Evolutionary conservation across 2,329 filamentous ascomycete genomes (phyloP).

Genomic region (Paecilomyces variotii): DNA sequence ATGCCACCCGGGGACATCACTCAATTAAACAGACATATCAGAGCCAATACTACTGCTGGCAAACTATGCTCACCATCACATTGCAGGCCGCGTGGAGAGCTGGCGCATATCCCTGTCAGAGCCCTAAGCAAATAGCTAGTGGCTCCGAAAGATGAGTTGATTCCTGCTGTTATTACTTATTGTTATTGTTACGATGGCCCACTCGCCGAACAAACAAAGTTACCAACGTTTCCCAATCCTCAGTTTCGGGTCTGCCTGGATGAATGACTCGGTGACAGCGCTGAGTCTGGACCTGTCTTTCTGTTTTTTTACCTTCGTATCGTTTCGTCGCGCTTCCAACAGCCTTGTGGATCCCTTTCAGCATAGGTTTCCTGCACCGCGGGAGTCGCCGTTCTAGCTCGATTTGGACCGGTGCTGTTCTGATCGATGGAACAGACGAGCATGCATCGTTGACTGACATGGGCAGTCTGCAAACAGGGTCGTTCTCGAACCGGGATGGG

Average conservation of each 20-base stretch:
- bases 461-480: neutral
- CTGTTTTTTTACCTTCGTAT: neutral
- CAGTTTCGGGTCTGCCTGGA: neutral
- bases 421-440: neutral
- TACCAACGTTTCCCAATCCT: neutral
- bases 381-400: neutral
- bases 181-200: neutral
- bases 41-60: too few species aligned
- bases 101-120: neutral
- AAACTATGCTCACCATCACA: neutral
- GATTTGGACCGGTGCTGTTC: neutral
- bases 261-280: neutral
- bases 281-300: neutral
- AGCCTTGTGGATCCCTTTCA: neutral
- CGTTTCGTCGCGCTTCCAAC: neutral
- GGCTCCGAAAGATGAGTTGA: too few species aligned
- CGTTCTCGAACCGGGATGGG: neutral
- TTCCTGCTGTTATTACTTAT: neutral
- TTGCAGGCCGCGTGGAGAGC: neutral
- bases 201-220: neutral
- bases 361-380: neutral
- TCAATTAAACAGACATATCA: too few species aligned
- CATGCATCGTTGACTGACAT: neutral
- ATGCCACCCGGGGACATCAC: neutral
- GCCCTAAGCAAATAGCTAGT: neutral